Conservation (phyloP, 306 rosid genomes). For the Medicago arabica region DNA sequence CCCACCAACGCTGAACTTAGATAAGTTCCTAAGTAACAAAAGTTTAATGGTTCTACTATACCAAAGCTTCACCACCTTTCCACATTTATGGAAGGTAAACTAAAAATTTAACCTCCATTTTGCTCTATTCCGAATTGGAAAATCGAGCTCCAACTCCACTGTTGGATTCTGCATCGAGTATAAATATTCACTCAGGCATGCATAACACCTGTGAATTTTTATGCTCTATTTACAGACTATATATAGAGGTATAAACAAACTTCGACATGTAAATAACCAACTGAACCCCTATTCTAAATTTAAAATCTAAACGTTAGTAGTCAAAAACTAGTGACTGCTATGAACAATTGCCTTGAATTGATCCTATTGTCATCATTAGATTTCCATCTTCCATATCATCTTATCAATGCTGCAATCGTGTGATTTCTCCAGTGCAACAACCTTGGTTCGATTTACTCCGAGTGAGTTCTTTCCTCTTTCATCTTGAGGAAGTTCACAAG, state of each 20-base stretch:
- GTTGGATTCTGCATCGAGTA: slow-evolving; percentile 94
- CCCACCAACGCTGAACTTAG: slow-evolving; percentile 51
- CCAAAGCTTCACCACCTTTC: slow-evolving; percentile 65
- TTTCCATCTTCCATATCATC: slow-evolving; percentile 85
- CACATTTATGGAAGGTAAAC: slow-evolving; percentile 71
- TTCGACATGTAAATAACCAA: slow-evolving; percentile 52
- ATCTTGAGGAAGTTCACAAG: slow-evolving; percentile 78
- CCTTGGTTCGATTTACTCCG: slow-evolving; percentile 71
- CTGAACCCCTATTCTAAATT: slow-evolving; percentile 60
- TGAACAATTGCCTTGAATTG: slow-evolving; percentile 77
- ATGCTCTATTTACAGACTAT: slow-evolving; percentile 95
- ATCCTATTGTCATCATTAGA: slow-evolving; percentile 52
- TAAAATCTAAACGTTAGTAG: slow-evolving; percentile 71
- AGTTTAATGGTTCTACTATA: slow-evolving; percentile 55
- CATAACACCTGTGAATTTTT: slow-evolving; percentile 69
- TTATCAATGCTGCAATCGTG: slow-evolving; percentile 59
- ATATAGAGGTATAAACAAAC: slow-evolving; percentile 72
- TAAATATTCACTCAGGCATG: slow-evolving; percentile 76
- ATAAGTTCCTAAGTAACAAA: slow-evolving; percentile 52
- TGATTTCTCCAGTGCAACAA: slow-evolving; percentile 77
- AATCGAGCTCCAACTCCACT: slow-evolving; percentile 85
- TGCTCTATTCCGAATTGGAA: slow-evolving; percentile 88
- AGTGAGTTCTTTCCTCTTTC: slow-evolving; percentile 69
- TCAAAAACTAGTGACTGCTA: slow-evolving; percentile 71
- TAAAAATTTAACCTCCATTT: slow-evolving; percentile 85